Conservation (phyloP, 2,329 filamentous ascomycete genomes). For the Talaromyces sp. region DNA sequence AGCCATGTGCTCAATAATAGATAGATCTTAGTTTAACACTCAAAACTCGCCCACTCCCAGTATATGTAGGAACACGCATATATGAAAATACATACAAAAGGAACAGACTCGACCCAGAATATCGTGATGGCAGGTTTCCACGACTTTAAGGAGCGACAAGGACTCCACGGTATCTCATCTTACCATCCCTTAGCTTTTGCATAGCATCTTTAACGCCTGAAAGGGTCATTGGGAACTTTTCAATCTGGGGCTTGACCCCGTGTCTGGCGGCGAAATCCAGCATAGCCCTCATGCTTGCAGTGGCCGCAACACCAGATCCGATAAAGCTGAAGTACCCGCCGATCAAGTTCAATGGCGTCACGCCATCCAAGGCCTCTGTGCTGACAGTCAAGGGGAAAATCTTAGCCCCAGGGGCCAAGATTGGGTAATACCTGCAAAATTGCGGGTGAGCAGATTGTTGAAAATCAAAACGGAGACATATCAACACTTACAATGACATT, state of each 20-base stretch:
- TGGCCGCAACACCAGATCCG: constrained; percentile 6
- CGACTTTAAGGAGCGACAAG: neutral
- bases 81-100: neutral
- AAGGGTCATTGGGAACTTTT: constrained; percentile 42
- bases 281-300: constrained; percentile 31
- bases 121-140: neutral
- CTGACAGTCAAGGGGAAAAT: neutral
- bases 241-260: constrained; percentile 44
- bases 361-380: neutral
- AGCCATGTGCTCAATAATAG: too few species aligned
- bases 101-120: neutral
- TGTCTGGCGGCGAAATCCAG: constrained; percentile 43
- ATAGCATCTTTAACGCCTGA: constrained; percentile 17
- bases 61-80: neutral
- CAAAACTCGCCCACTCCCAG: neutral
- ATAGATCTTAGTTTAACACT: too few species aligned
- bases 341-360: neutral
- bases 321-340: constrained; percentile 25
- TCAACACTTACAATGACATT: neutral
- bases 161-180: constrained; percentile 6
- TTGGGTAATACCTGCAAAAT: neutral
- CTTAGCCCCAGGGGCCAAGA: neutral
- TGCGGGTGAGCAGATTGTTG: neutral
- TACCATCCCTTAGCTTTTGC: neutral
- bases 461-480: neutral